Evolutionary conservation across 768 basidiomycete species (phyloP).

Genomic region (Leccinum olivaceopallidum): DNA sequence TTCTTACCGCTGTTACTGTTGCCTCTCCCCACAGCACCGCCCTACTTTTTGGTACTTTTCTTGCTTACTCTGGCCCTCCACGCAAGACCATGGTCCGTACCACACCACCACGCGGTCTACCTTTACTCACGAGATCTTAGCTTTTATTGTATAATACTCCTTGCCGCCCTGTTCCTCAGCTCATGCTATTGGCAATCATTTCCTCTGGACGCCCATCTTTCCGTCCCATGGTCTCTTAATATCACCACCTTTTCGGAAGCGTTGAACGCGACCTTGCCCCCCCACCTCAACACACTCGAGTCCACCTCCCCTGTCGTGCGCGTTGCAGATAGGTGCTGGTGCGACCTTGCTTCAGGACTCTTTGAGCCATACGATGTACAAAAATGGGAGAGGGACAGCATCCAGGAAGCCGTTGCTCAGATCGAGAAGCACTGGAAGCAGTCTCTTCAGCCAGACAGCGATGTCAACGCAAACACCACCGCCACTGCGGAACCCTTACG

Average conservation of each 20-base stretch:
- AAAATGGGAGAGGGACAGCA: constrained; percentile 70
- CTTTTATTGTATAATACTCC: constrained; percentile 84
- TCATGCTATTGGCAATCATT: constrained; percentile 92
- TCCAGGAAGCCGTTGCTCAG: constrained; percentile 44
- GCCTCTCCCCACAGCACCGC: constrained; percentile 77
- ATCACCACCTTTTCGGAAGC: constrained; percentile 75
- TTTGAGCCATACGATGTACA: constrained; percentile 80
- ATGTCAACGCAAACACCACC: constrained; percentile 31
- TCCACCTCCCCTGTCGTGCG: constrained; percentile 58
- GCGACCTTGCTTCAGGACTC: constrained; percentile 66
- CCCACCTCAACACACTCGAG: constrained; percentile 38
- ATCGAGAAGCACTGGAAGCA: constrained; percentile 35
- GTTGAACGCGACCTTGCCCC: constrained; percentile 47
- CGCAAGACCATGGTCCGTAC: constrained; percentile 77
- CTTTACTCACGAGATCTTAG: constrained; percentile 39
- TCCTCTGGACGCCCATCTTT: constrained; percentile 60
- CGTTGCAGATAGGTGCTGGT: constrained; percentile 83
- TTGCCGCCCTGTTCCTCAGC: constrained; percentile 80
- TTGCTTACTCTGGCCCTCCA: constrained; percentile 76
- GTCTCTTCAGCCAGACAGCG: constrained; percentile 23
- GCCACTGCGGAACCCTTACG: constrained; percentile 22
- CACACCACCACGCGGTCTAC: not conserved
- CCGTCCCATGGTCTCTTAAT: constrained; percentile 64
- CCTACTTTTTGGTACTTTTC: constrained; percentile 78
- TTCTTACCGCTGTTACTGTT: constrained; percentile 75